phyloP scores from a whole-genome alignment of 2,329 filamentous ascomycete genomes.

The Fusarium sp. region DNA sequence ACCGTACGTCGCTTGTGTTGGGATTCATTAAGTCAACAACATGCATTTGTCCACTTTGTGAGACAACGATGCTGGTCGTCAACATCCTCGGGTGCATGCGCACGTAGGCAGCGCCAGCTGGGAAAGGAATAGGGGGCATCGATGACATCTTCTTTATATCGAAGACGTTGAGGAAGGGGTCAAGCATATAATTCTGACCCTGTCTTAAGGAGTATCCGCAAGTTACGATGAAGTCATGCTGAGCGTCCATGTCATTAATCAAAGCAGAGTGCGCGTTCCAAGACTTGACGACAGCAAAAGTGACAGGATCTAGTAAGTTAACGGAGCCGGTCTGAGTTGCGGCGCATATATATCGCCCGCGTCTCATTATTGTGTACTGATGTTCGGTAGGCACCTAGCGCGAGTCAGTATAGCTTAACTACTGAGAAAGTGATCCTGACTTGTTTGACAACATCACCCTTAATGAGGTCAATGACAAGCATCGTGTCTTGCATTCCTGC shows the following conservation, averaged over 20 bases:
- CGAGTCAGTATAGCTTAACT: slow-evolving; percentile 41
- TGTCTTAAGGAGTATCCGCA: slow-evolving; percentile 92
- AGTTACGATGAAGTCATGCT: slow-evolving; percentile 93
- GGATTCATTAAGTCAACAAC: slow-evolving; percentile 96
- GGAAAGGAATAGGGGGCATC: slow-evolving; percentile 89
- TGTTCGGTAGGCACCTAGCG: slow-evolving; percentile 71
- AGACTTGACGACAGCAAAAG: slow-evolving; percentile 79
- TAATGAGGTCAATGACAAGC: slow-evolving; percentile 76
- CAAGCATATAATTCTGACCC: slow-evolving; percentile 76
- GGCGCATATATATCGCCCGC: slow-evolving; percentile 88
- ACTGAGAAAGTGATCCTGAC: slow-evolving; percentile 44
- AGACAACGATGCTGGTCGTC: slow-evolving; percentile 92
- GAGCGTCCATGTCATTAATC: slow-evolving; percentile 97
- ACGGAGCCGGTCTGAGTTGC: slow-evolving; percentile 84
- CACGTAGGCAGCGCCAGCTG: slow-evolving; percentile 90
- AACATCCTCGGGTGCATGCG: slow-evolving; percentile 96
- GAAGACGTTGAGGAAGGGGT: slow-evolving; percentile 94
- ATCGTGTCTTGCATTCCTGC: slow-evolving; percentile 87
- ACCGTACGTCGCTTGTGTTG: slow-evolving; percentile 83
- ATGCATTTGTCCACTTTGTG: slow-evolving; percentile 91
- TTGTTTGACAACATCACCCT: slow-evolving; percentile 76
- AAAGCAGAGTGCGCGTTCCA: slow-evolving; percentile 91
- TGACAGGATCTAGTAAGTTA: slow-evolving; percentile 83
- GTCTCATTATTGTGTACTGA: slow-evolving; percentile 91
- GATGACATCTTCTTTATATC: slow-evolving; percentile 90